phyloP scores from a whole-genome alignment of 176 grass and related monocot genomes.

The Carex myosuroides region DNA sequence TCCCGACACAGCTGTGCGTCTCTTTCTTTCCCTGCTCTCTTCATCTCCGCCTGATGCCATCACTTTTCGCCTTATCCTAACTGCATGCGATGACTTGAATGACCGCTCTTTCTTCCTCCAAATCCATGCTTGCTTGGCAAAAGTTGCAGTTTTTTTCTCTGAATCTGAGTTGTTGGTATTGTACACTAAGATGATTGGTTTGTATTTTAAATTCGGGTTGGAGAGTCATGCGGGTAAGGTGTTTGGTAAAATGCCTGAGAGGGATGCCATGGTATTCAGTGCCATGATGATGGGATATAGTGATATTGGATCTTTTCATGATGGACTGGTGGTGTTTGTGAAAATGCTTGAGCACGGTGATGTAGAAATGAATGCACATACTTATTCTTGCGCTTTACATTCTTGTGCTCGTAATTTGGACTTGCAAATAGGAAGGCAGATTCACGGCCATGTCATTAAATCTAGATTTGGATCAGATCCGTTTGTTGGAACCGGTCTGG shows the following conservation, averaged over 20 bases:
- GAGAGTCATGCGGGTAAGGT: conserved; percentile 12
- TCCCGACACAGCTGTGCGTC: background rate
- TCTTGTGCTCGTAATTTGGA: conserved; percentile 10
- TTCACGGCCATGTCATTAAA: conserved; percentile 26
- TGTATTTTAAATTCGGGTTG: conserved; percentile 3
- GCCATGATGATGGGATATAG: conserved; percentile 20
- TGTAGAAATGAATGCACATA: conserved; percentile 22
- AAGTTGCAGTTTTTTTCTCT: background rate
- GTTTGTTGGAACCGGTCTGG: conserved; percentile 27
- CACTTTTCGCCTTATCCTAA: conserved; percentile 29
- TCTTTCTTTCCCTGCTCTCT: conserved; percentile 30
- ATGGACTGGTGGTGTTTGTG: conserved; percentile 23
- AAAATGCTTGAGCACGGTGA: conserved; percentile 18
- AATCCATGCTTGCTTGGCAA: conserved; percentile 28
- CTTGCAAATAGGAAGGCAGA: conserved; percentile 21
- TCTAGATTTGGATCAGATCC: conserved; percentile 8
- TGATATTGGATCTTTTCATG: background rate
- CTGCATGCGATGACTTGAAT: background rate
- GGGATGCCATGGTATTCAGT: conserved; percentile 27
- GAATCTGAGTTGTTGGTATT: conserved; percentile 11
- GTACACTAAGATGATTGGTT: conserved; percentile 16
- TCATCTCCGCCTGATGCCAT: conserved; percentile 13
- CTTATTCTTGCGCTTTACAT: conserved; percentile 26
- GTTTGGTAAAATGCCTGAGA: conserved; percentile 32
- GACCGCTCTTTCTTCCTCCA: conserved; percentile 23